Evolutionary conservation across 345 rosid species (phyloP).

Genomic region (Populus tremula): DNA sequence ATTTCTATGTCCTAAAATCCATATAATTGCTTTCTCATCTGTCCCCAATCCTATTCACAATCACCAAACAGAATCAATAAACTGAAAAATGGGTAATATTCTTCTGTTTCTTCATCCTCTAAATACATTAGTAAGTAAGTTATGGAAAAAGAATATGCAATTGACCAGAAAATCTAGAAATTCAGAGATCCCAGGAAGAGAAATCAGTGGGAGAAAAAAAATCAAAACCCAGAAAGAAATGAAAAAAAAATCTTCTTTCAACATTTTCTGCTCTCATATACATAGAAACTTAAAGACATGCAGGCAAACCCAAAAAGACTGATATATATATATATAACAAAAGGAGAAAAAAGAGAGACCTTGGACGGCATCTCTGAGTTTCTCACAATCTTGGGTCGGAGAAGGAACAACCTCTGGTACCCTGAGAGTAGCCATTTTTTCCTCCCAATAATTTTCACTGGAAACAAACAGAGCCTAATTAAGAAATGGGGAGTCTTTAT

Average conservation of each 20-base stretch:
- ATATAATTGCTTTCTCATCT: constrained; percentile 60
- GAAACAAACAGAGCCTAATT: neutral
- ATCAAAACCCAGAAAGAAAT: neutral
- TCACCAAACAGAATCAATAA: neutral
- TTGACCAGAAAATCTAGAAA: constrained; percentile 5
- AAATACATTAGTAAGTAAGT: neutral
- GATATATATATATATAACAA: neutral
- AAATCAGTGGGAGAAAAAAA: neutral
- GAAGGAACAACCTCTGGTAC: constrained; percentile 61
- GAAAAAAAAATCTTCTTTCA: neutral
- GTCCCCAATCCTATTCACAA: constrained; percentile 64
- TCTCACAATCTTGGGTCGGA: constrained; percentile 61
- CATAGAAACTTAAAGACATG: neutral
- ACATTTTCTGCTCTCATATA: neutral
- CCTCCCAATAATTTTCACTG: constrained; percentile 6
- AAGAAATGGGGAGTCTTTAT: neutral
- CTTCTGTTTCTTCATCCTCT: neutral
- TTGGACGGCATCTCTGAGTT: constrained; percentile 56
- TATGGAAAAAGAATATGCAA: neutral
- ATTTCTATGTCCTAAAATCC: constrained; percentile 64
- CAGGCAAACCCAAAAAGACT: too few species aligned
- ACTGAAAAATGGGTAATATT: neutral
- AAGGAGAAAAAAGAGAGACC: constrained; percentile 44
- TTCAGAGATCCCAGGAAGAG: neutral
- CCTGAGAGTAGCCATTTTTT: constrained; percentile 54